Evolutionary conservation across 2,329 filamentous ascomycete species (phyloP).

Genomic region (Hypoxylon rubiginosum): DNA sequence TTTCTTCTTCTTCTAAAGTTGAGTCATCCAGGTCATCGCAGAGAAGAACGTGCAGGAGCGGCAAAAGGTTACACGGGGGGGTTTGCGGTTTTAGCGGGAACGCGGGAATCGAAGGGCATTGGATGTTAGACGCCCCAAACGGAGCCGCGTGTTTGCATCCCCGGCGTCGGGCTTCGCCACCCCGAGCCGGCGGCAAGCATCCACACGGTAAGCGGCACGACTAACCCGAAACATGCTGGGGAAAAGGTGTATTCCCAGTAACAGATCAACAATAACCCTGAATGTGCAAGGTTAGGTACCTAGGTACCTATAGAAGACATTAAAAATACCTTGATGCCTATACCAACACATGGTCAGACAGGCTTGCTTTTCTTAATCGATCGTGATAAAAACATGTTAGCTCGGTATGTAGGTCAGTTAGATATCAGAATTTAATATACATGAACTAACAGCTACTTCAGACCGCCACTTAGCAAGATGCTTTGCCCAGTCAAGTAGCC

Average conservation of each 20-base stretch:
- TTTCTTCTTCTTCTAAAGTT: background rate
- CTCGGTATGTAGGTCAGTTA: too few species aligned
- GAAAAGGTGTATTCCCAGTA: too few species aligned
- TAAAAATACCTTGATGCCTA: too few species aligned
- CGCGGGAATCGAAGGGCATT: background rate
- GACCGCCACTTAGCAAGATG: constrained; percentile 64
- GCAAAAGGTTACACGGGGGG: background rate
- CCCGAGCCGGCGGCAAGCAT: constrained; percentile 24
- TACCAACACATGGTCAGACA: background rate
- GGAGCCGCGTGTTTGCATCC: constrained; percentile 28
- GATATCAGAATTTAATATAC: background rate
- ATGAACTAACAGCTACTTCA: constrained; percentile 56
- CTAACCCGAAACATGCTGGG: constrained; percentile 26
- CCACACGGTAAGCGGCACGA: constrained; percentile 12
- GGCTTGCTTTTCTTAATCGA: background rate
- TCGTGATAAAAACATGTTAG: too few species aligned
- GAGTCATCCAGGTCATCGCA: constrained; percentile 5
- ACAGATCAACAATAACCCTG: too few species aligned
- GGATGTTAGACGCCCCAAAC: constrained; percentile 14
- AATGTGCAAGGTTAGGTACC: too few species aligned
- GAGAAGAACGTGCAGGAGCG: background rate
- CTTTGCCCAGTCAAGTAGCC: constrained; percentile 72
- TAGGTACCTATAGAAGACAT: too few species aligned
- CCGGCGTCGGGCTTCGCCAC: constrained; percentile 34
- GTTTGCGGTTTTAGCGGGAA: constrained; percentile 1